A percentile compares a stretch with the other conserved stretches of the same genome.
These are phyloP conservation scores for Metschnikowia kunwiensis DNA, from an alignment of 805 yeast genomes.

Conservation along the genomic window DNA sequence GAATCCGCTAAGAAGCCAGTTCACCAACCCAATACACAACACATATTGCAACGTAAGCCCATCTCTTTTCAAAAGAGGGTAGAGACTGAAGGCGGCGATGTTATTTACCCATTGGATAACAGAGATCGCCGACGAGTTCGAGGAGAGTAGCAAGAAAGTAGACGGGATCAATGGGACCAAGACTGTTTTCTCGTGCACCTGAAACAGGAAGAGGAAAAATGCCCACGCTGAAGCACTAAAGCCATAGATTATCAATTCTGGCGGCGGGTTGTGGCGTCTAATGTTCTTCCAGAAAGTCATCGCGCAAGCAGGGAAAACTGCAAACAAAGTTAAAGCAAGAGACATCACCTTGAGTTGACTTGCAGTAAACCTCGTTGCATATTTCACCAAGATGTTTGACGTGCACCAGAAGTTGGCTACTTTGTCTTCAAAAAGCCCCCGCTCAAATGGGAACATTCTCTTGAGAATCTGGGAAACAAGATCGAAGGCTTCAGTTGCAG, in stretches of 20 bases:
- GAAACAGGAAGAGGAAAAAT: slow-evolving; percentile 87
- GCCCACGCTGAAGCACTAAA: slow-evolving; percentile 82
- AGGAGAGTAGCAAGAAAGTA: slow-evolving; percentile 56
- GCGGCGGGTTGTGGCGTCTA: slow-evolving; percentile 17
- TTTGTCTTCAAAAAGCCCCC: slow-evolving; percentile 96
- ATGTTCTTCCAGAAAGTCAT: slow-evolving; percentile 37
- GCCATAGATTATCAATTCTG: slow-evolving; percentile 51
- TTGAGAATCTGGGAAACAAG: slow-evolving; percentile 55
- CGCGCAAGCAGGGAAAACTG: slow-evolving; percentile 32
- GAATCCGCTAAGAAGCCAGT: slow-evolving; percentile 74
- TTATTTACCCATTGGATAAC: slow-evolving; percentile 86
- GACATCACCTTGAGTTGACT: slow-evolving; percentile 60
- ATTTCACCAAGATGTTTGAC: slow-evolving; percentile 74
- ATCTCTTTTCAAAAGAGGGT: slow-evolving; percentile 82
- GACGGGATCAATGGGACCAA: slow-evolving; percentile 85
- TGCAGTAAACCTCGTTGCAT: slow-evolving; percentile 51
- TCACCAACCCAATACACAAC: slow-evolving; percentile 58
- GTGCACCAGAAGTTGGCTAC: slow-evolving; percentile 98
- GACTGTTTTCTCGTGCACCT: slow-evolving; percentile 93
- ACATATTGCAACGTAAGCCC: slow-evolving; percentile 69
- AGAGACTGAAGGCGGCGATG: slow-evolving; percentile 78
- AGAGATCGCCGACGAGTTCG: slow-evolving; percentile 59
- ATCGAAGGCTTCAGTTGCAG: slow-evolving; percentile 19
- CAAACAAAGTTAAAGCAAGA: slow-evolving; percentile 46
- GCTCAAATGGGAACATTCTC: slow-evolving; percentile 85